Evolutionary conservation across 345 rosid genomes (phyloP), one percentile per base, ranked within the genome.

Genomic region (Excoecaria cochinchinensis): DNA sequence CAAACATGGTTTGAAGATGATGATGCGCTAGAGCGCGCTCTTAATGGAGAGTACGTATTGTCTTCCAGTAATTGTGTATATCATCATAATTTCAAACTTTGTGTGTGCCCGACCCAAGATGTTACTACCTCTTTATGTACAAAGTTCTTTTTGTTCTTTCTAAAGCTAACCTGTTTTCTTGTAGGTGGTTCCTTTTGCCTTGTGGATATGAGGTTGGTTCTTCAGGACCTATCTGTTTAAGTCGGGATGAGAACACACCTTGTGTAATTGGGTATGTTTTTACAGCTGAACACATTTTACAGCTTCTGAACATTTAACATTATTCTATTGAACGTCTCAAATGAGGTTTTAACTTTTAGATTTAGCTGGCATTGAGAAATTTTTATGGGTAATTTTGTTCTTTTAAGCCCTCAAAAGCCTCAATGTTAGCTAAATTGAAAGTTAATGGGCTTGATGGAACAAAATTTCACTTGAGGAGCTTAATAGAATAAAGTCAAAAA

Each of bases 11-110:
- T 89, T 55, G 72, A 76, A 40, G 96, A 92, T 52, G 75, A 89
- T 62, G 97, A 95, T 19, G 98, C 93, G 10, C 89, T 91, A 56
- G 98, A 91, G 81, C 91, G 90, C 59, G 85, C 96, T 61, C 80
- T 95, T 25, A 85, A 71, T 10, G 99, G 94, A 80, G 94, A 92
- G 94, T 91, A 86, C 39, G 97, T 85, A n/a, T 39, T 67, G 79
- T 74, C 39, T 61, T 59, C 70, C 67, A 25, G 50, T 74, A 19
- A 79, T 59, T 65, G 15, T 53, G 14, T 21, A 58, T 71, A 50
- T 38, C 16, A 6, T 15, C 5, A 19, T 40, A 48, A 36, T 57
- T 47, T 60, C 69, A 67, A 39, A 67, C 24, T 61, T 6, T 36
- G 46, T 15, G 16, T 60, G 3, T 19, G 47, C 38, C 19, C 39